Evolutionary conservation across 1,139 yeast genomes (phyloP).

Genomic region (Lodderomyces elongisporus): DNA sequence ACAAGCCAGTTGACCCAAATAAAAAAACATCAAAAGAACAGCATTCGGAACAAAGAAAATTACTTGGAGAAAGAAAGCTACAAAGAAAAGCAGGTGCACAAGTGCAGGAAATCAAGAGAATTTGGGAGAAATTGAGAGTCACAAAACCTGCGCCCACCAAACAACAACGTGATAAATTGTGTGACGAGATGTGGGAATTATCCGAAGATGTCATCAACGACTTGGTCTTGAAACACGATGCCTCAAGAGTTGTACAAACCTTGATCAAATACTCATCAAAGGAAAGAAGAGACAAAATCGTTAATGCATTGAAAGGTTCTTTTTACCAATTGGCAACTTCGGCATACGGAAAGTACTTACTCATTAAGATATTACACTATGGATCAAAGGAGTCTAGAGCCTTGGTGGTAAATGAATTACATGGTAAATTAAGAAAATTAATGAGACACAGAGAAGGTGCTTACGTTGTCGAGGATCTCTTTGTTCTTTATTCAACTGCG

Average conservation of each 20-base stretch:
- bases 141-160: slow-evolving; percentile 80
- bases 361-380: slow-evolving; percentile 86
- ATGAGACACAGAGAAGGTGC: slow-evolving; percentile 99
- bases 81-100: slow-evolving; percentile 81
- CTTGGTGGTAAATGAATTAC: slow-evolving; percentile 73
- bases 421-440: slow-evolving; percentile 83
- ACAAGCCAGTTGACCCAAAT: slow-evolving; percentile 28
- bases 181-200: slow-evolving; percentile 81
- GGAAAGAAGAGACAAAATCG: slow-evolving; percentile 72
- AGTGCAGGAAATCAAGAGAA: slow-evolving; percentile 76
- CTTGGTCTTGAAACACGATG: slow-evolving; percentile 90
- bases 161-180: slow-evolving; percentile 68
- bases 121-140: slow-evolving; percentile 91
- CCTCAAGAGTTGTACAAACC: slow-evolving; percentile 94
- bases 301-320: slow-evolving; percentile 65
- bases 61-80: slow-evolving; percentile 76
- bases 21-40: slow-evolving; percentile 60
- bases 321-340: slow-evolving; percentile 83
- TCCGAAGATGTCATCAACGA: slow-evolving; percentile 75
- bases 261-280: slow-evolving; percentile 80
- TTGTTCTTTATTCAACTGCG: slow-evolving; percentile 74
- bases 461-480: slow-evolving; percentile 94
- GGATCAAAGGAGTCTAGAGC: slow-evolving; percentile 81
- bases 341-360: slow-evolving; percentile 86
- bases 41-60: slow-evolving; percentile 79